Evolutionary conservation across 352 stramenopile genomes (phyloP), one percentile per base, ranked within the genome.

Genomic region (Plasmopara muralis): DNA sequence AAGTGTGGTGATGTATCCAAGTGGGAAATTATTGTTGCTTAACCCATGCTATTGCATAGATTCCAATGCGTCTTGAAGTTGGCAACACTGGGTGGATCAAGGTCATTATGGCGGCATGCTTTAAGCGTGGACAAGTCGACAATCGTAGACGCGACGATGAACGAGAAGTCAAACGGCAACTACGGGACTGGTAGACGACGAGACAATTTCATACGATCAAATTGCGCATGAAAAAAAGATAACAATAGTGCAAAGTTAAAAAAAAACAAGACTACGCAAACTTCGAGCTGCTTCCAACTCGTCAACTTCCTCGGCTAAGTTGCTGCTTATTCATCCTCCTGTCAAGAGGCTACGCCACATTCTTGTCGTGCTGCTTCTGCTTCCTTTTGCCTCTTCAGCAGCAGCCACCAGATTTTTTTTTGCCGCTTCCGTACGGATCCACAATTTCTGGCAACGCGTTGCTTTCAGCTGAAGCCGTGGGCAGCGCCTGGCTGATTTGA

Each of bases 381-480:
- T 10, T 39, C 28, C n/a, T 16, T 44, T n/a, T 49, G 30, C 15
- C 6, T 15, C 14, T 41, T 41, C 70, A 83, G 71, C 85, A 93
- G 71, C 82, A 93, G 57, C 77, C 83, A 35, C 79, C 68, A 40
- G 77, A 73, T 68, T 90, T 93, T 66, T 89, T 87, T 68, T 90
- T 89, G 60, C 76, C 79, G 29, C 77, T 68, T 16, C 82, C 82
- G 52, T 93, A 93, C 29, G 82, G 82, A 57, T 93, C 82, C 47
- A 93, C 79, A 40, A 93, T 90, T 63, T 93, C 82, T 2, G 82
- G 82, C 30, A 93, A 60, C 48, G 82, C 82, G 50, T 93, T 89
- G 63, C 76, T 90, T 60, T 93, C 82, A 10, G 62, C 70, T 16
- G 74, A 76, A 14, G 79, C 77, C 30, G 71, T 78, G 33, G 82